Percentiles rank a stretch among this genome's conserved stretches.
These are phyloP conservation scores for Trypanosoma avium DNA, from an alignment of 208 protist species.

Conservation along the genomic window DNA sequence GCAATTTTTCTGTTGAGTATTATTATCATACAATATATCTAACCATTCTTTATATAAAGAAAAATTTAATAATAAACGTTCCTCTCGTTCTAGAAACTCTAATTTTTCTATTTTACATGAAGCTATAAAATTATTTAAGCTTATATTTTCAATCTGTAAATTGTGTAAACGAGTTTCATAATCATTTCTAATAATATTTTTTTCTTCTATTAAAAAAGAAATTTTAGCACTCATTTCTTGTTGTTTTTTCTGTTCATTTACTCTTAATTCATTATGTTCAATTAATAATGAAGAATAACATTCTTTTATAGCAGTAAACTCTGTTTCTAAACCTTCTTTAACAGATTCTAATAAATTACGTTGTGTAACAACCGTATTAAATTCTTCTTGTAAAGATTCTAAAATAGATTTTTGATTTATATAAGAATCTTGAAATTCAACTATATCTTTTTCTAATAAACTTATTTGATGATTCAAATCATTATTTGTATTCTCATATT, in stretches of 20 bases:
- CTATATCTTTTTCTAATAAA: constrained; percentile 17
- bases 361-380: background rate
- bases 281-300: constrained; percentile 59
- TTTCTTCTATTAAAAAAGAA: constrained; percentile 9
- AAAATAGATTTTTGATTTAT: constrained; percentile 9
- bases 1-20: background rate
- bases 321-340: constrained; percentile 44
- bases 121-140: background rate
- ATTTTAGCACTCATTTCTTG: constrained; percentile 15
- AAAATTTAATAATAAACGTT: background rate
- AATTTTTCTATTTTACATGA: constrained; percentile 2
- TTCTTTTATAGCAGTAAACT: constrained; percentile 57
- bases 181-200: background rate
- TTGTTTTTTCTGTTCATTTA: constrained; percentile 26
- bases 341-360: background rate
- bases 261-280: constrained; percentile 45
- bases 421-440: constrained; percentile 23
- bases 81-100: background rate
- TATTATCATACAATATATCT: background rate
- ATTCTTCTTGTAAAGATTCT: constrained; percentile 15
- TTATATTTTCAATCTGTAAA: constrained; percentile 3
- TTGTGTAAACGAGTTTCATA: constrained; percentile 11
- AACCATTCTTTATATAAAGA: background rate
- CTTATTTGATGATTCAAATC: constrained; percentile 8
- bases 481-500: constrained; percentile 2